Percentiles rank a stretch among this genome's conserved stretches.
phyloP scores from a whole-genome alignment of 768 basidiomycete species.

The Collybia mongolica region DNA sequence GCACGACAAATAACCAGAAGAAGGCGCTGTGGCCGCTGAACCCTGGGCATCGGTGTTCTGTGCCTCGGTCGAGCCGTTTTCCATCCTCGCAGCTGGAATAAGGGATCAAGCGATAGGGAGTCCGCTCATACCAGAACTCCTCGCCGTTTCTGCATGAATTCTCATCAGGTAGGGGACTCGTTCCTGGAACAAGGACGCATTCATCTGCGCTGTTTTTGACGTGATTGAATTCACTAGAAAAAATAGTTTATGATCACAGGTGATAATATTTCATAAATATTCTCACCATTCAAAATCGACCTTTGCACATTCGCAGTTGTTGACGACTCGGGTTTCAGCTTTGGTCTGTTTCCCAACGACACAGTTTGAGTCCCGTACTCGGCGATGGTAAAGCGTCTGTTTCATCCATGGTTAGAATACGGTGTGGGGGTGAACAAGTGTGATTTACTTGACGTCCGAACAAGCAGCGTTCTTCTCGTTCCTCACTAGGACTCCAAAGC shows the following conservation, averaged over 20 bases:
- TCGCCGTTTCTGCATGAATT: constrained; percentile 59
- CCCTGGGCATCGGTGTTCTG: constrained; percentile 77
- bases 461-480: constrained; percentile 82
- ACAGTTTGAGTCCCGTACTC: constrained; percentile 77
- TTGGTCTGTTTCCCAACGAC: constrained; percentile 74
- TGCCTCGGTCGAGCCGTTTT: constrained; percentile 72
- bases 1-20: constrained; percentile 82
- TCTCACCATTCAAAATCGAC: constrained; percentile 94
- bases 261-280: background rate
- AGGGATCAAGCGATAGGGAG: constrained; percentile 86
- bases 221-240: constrained; percentile 87
- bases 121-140: constrained; percentile 93
- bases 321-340: constrained; percentile 48
- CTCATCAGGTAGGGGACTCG: constrained; percentile 59
- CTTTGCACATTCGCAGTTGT: constrained; percentile 69
- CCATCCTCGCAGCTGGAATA: constrained; percentile 89
- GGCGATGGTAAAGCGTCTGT: constrained; percentile 90
- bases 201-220: constrained; percentile 62
- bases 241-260: background rate
- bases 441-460: constrained; percentile 82
- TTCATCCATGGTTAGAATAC: background rate
- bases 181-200: constrained; percentile 78
- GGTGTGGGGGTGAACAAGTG: background rate
- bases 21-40: constrained; percentile 66
- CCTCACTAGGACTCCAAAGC: constrained; percentile 93